These are phyloP conservation scores for Dalechampia spathulata DNA, from an alignment of 441 rosid species.

Conservation along the genomic window DNA sequence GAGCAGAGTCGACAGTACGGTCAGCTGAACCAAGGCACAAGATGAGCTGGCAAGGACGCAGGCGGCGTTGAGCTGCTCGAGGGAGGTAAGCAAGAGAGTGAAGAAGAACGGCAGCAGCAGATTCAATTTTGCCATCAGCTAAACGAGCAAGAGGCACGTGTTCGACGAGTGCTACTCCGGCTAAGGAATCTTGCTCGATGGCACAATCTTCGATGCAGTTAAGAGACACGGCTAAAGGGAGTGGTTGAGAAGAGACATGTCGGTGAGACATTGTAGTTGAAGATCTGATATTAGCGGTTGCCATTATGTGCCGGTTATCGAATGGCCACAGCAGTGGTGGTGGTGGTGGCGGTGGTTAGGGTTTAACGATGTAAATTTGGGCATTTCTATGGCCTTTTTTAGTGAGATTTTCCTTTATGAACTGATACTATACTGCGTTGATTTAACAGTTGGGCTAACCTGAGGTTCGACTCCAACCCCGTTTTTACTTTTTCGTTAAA, in stretches of 20 bases:
- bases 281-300: slow-evolving; percentile 30
- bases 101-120: slow-evolving; percentile 79
- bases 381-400: slow-evolving; percentile 13
- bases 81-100: slow-evolving; percentile 97
- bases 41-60: slow-evolving; percentile 89
- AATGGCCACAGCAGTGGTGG: slow-evolving; percentile 4
- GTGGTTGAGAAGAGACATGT: slow-evolving; percentile 23
- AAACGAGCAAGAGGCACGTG: slow-evolving; percentile 90
- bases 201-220: slow-evolving; percentile 86
- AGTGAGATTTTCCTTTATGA: too few relatives aligned
- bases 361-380: slow-evolving; percentile 34
- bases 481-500: too few relatives aligned
- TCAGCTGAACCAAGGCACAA: slow-evolving; percentile 92
- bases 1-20: slow-evolving; percentile 80
- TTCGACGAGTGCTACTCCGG: slow-evolving; percentile 75
- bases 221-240: slow-evolving; percentile 68
- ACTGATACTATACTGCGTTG: too few relatives aligned
- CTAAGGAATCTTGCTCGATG: slow-evolving; percentile 68
- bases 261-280: slow-evolving; percentile 57
- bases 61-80: slow-evolving; percentile 97
- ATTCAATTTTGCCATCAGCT: slow-evolving; percentile 80
- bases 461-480: too few relatives aligned
- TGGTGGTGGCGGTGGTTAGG: slow-evolving; percentile 31
- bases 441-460: too few relatives aligned
- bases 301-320: slow-evolving; percentile 18